phyloP scores from a whole-genome alignment of 805 yeast genomes.

The Candida palmyrensis region DNA sequence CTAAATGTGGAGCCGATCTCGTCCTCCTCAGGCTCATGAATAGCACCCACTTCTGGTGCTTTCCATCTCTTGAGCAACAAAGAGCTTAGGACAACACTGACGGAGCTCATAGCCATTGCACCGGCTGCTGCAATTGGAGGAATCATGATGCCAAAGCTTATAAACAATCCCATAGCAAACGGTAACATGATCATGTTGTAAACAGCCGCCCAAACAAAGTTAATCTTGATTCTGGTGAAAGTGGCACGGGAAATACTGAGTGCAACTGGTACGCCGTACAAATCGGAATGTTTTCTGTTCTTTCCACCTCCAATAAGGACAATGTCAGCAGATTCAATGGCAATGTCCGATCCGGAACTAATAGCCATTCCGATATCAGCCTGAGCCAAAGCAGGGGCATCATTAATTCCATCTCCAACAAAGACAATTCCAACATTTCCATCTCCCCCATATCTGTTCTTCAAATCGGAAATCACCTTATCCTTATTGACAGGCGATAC shows the following conservation, averaged over 20 bases:
- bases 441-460: constrained; percentile 34
- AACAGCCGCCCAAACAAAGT: constrained; percentile 81
- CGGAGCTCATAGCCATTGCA: constrained; percentile 91
- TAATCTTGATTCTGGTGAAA: constrained; percentile 67
- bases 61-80: constrained; percentile 66
- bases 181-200: constrained; percentile 87
- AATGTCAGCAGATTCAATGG: constrained; percentile 94
- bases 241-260: constrained; percentile 67
- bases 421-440: constrained; percentile 56
- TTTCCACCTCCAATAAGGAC: constrained; percentile 54
- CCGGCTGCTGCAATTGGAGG: constrained; percentile 88
- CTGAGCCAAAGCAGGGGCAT: constrained; percentile 90
- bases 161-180: constrained; percentile 86
- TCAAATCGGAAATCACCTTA: constrained; percentile 55
- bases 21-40: constrained; percentile 12
- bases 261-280: constrained; percentile 54
- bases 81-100: constrained; percentile 82
- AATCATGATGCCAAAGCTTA: constrained; percentile 69
- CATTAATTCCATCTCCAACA: constrained; percentile 97
- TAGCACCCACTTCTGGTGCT: constrained; percentile 16
- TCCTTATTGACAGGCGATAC: constrained; percentile 77
- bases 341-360: constrained; percentile 91
- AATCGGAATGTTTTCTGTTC: constrained; percentile 18
- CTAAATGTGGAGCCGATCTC: constrained; percentile 16
- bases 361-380: constrained; percentile 90